Percentiles rank a stretch among this genome's conserved stretches.
phyloP scores from a whole-genome alignment of 1,139 yeast genomes.

The Blastobotrys petasosporus region DNA sequence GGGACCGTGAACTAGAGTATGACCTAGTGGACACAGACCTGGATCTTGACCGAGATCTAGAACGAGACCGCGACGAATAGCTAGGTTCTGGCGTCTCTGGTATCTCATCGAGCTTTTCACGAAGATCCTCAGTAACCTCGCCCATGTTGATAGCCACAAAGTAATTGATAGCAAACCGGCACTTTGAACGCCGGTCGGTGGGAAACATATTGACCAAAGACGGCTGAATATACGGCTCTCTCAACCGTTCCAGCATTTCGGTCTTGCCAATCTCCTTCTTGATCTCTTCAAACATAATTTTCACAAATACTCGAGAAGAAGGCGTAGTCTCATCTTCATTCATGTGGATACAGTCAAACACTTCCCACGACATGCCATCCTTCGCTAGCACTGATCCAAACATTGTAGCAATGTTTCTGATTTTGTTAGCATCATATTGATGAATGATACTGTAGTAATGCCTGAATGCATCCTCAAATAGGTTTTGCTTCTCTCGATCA shows the following conservation, averaged over 20 bases:
- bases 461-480: slow-evolving; percentile 50
- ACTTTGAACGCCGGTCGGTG: slow-evolving; percentile 44
- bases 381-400: slow-evolving; percentile 82
- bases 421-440: slow-evolving; percentile 62
- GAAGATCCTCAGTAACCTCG: slow-evolving; percentile 72
- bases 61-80: neutral
- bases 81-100: slow-evolving; percentile 23
- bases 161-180: slow-evolving; percentile 77
- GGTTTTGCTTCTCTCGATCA: slow-evolving; percentile 49
- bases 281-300: slow-evolving; percentile 74
- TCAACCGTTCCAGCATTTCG: slow-evolving; percentile 45
- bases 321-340: slow-evolving; percentile 73
- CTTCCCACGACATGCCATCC: slow-evolving; percentile 63
- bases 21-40: slow-evolving; percentile 7
- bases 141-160: slow-evolving; percentile 94
- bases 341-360: slow-evolving; percentile 45
- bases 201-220: slow-evolving; percentile 39
- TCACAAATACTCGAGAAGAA: slow-evolving; percentile 74
- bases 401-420: slow-evolving; percentile 75
- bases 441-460: slow-evolving; percentile 55
- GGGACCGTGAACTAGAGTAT: slow-evolving; percentile 14
- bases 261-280: slow-evolving; percentile 68
- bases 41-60: slow-evolving; percentile 1
- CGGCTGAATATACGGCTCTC: slow-evolving; percentile 42
- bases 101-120: slow-evolving; percentile 45